Conservation (phyloP, 1,139 yeast genomes). For the Blastobotrys petasosporus region DNA sequence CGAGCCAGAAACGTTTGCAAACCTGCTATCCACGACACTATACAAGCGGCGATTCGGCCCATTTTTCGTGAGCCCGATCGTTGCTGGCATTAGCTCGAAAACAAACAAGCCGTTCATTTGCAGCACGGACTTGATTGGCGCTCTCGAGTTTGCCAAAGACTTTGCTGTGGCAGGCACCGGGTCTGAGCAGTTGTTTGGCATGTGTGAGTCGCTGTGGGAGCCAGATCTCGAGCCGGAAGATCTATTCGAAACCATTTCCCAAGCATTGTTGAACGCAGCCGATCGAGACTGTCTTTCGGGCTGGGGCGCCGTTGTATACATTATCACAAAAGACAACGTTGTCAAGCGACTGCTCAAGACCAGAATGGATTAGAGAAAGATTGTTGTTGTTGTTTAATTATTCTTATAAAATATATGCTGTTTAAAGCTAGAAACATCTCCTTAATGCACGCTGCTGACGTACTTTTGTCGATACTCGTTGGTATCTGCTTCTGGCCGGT, state of each 20-base stretch:
- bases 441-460: constrained; percentile 21
- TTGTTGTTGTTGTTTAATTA: too few species aligned
- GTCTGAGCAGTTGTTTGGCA: constrained; percentile 90
- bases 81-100: constrained; percentile 86
- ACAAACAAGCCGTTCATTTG: constrained; percentile 84
- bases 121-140: constrained; percentile 94
- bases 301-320: constrained; percentile 96
- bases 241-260: constrained; percentile 91
- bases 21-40: constrained; percentile 80
- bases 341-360: constrained; percentile 82
- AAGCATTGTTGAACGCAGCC: constrained; percentile 86
- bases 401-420: too few species aligned
- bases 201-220: constrained; percentile 97
- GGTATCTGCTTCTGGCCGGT: constrained; percentile 49
- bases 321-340: constrained; percentile 89
- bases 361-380: constrained; percentile 67
- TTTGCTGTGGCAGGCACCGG: constrained; percentile 98
- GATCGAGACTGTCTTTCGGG: constrained; percentile 98
- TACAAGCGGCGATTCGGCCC: constrained; percentile 93
- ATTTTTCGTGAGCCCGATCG: constrained; percentile 93
- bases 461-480: constrained; percentile 41
- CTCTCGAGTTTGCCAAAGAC: constrained; percentile 92
- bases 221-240: constrained; percentile 93
- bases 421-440: background rate
- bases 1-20: constrained; percentile 92